A percentile compares a stretch with the other conserved stretches of the same genome.
Evolutionary conservation across 768 basidiomycete genomes (phyloP).

Genomic region (Macrocybe gigantea): DNA sequence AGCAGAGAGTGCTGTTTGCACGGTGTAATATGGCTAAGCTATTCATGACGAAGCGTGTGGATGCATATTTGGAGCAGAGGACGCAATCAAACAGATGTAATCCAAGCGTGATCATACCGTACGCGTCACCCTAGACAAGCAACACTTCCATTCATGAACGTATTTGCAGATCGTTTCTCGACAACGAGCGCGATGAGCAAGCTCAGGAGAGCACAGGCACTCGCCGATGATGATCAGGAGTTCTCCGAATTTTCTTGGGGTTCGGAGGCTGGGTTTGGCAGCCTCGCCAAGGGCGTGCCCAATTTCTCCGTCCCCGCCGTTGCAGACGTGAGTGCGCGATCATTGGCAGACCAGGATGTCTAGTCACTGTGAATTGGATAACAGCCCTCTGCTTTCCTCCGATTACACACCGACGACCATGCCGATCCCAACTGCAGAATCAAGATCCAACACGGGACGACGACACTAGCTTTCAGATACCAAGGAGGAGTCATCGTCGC

Average conservation of each 20-base stretch:
- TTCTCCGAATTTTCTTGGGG: slow-evolving; percentile 74
- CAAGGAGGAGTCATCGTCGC: slow-evolving; percentile 98
- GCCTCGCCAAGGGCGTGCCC: slow-evolving; percentile 63
- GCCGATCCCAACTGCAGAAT: slow-evolving; percentile 93
- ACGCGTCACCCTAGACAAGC: slow-evolving; percentile 21
- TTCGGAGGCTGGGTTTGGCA: slow-evolving; percentile 78
- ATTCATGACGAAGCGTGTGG: not conserved
- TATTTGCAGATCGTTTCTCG: slow-evolving; percentile 60
- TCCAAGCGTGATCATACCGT: not conserved
- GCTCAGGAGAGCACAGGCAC: slow-evolving; percentile 40
- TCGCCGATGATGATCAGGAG: slow-evolving; percentile 56
- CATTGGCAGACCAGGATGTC: not conserved
- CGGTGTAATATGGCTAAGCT: no score
- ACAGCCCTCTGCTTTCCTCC: slow-evolving; percentile 87
- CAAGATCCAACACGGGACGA: slow-evolving; percentile 98
- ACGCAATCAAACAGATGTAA: no score
- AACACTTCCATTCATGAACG: slow-evolving; percentile 62
- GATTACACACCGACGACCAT: slow-evolving; percentile 91
- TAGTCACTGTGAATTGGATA: not conserved
- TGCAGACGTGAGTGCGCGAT: slow-evolving; percentile 56
- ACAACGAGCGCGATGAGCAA: slow-evolving; percentile 46
- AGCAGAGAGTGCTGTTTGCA: no score
- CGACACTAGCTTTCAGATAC: slow-evolving; percentile 95
- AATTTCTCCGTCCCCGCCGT: slow-evolving; percentile 69
- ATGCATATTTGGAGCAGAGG: not conserved